Percentiles rank a stretch among this genome's conserved stretches.
Evolutionary conservation across 345 rosid species (phyloP).

Genomic region (Chamaenerion angustifolium): DNA sequence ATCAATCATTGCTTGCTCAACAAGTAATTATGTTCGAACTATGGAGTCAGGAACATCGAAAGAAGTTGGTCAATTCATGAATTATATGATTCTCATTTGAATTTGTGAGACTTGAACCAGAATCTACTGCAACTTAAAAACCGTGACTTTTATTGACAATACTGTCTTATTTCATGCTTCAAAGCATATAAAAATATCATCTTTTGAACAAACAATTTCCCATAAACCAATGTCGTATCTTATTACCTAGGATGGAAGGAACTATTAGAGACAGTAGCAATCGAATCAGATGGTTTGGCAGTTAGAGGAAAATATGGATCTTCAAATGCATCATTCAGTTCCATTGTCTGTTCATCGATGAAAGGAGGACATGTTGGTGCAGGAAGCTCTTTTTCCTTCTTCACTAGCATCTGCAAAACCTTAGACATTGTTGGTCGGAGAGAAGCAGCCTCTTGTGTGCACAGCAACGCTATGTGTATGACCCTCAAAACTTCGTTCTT

Average conservation of each 20-base stretch:
- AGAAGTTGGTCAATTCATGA: too few species aligned
- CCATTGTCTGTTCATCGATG: slow-evolving; percentile 73
- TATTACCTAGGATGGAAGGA: slow-evolving; percentile 66
- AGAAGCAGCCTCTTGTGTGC: slow-evolving; percentile 63
- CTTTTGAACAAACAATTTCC: too few species aligned
- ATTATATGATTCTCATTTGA: too few species aligned
- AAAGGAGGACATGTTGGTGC: slow-evolving; percentile 74
- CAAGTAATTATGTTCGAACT: too few species aligned
- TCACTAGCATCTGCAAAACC: slow-evolving; percentile 55
- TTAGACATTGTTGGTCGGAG: slow-evolving; percentile 72
- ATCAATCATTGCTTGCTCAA: too few species aligned
- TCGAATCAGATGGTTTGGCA: slow-evolving; percentile 33
- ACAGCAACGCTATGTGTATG: slow-evolving; percentile 63
- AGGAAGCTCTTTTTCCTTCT: slow-evolving; percentile 53
- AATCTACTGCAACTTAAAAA: too few species aligned
- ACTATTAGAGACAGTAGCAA: slow-evolving; percentile 45
- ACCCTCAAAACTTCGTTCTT: slow-evolving; percentile 49
- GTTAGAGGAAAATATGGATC: slow-evolving; percentile 23
- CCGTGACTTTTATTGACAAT: too few species aligned
- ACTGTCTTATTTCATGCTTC: too few species aligned
- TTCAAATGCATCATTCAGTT: slow-evolving; percentile 35
- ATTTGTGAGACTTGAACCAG: too few species aligned
- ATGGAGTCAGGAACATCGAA: too few species aligned
- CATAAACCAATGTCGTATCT: background rate
- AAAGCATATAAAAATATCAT: too few species aligned